Evolutionary conservation across 257 asterid genomes (phyloP).

Genomic region (Solanum raphanifolium): DNA sequence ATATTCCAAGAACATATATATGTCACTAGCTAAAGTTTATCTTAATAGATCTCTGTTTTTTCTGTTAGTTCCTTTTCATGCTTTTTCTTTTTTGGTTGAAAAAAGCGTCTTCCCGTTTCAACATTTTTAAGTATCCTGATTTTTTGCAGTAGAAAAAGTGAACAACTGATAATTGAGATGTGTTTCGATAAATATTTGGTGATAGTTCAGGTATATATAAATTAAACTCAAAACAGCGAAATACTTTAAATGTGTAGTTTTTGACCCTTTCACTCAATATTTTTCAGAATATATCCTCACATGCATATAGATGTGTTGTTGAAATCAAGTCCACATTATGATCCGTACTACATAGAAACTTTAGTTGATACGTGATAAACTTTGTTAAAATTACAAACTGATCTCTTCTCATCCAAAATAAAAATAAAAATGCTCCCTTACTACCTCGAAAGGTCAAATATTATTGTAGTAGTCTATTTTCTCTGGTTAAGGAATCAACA

Average conservation of each 20-base stretch:
- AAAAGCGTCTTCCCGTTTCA: neutral
- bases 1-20: neutral
- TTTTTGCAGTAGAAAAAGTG: too few species aligned
- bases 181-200: neutral
- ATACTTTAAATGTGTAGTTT: too few species aligned
- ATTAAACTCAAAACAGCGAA: too few species aligned
- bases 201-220: accelerated
- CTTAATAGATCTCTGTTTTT: neutral
- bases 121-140: too few species aligned
- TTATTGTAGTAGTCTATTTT: too few species aligned
- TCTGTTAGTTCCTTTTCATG: neutral
- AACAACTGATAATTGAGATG: too few species aligned
- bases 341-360: neutral
- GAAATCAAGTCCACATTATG: too few species aligned
- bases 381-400: neutral
- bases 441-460: neutral
- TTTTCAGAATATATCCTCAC: neutral
- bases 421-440: neutral
- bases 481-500: neutral
- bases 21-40: neutral
- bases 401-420: too few species aligned
- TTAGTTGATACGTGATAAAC: neutral
- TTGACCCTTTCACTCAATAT: neutral
- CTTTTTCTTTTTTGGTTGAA: too few species aligned
- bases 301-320: neutral